Percentiles rank a stretch among this genome's conserved stretches.
Conservation (phyloP, 805 yeast species). For the Yarrowia sp. region DNA sequence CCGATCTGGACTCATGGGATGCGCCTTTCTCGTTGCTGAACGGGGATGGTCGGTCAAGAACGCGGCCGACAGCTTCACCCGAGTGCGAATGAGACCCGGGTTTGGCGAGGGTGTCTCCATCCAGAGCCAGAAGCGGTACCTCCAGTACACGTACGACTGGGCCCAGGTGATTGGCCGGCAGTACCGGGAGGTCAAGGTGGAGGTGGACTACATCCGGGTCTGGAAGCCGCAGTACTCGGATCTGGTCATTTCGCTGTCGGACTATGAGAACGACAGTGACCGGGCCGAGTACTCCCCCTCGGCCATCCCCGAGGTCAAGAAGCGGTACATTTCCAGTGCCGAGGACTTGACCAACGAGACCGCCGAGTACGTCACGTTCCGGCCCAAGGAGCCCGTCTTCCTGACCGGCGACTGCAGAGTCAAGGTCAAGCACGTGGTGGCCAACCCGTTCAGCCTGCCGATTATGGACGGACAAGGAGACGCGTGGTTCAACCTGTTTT, state of each 20-base stretch:
- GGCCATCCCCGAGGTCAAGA: constrained; percentile 6
- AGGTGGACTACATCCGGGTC: constrained; percentile 27
- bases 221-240: constrained; percentile 19
- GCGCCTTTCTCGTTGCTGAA: constrained; percentile 64
- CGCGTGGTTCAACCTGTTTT: constrained; percentile 47
- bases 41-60: constrained; percentile 43
- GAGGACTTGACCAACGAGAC: background rate
- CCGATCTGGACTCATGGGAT: constrained; percentile 73
- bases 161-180: constrained; percentile 29
- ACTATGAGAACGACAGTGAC: constrained; percentile 18
- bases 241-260: background rate
- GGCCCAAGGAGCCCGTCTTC: background rate
- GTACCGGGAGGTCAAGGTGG: constrained; percentile 31
- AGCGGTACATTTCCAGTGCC: background rate
- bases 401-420: constrained; percentile 9
- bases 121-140: constrained; percentile 62
- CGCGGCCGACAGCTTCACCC: constrained; percentile 55
- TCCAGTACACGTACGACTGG: constrained; percentile 54
- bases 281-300: constrained; percentile 10
- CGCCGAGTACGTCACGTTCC: background rate
- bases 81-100: constrained; percentile 53
- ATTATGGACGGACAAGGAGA: constrained; percentile 36
- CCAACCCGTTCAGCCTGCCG: constrained; percentile 21
- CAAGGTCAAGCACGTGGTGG: constrained; percentile 20
- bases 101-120: constrained; percentile 72